A percentile compares a stretch with the other conserved stretches of the same genome.
Evolutionary conservation across 495 filamentous ascomycete species (phyloP).

Genomic region (Hypoxylon intermedium): DNA sequence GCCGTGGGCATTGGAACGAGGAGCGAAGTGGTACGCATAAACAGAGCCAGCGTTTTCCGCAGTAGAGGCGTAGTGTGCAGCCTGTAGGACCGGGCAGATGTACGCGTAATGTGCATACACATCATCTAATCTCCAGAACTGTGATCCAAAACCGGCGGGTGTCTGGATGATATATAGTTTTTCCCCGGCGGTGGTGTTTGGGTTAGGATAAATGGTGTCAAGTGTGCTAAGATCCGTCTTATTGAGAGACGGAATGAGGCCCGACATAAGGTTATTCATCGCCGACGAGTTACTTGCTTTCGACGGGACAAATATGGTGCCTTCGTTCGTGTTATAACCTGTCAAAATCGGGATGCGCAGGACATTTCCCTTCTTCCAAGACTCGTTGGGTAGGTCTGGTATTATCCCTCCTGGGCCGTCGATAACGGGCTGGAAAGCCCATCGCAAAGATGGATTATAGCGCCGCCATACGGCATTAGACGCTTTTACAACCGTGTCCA

Average conservation of each 20-base stretch:
- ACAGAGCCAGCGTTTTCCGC: slow-evolving; percentile 47
- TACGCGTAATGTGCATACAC: slow-evolving; percentile 73
- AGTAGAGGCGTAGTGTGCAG: slow-evolving; percentile 58
- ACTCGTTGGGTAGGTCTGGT: slow-evolving; percentile 61
- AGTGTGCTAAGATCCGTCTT: slow-evolving; percentile 57
- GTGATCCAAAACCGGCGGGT: slow-evolving; percentile 54
- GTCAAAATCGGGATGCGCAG: slow-evolving; percentile 68
- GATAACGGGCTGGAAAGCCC: slow-evolving; percentile 74
- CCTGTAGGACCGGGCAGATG: slow-evolving; percentile 69
- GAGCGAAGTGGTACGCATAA: slow-evolving; percentile 67
- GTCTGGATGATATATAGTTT: slow-evolving; percentile 35
- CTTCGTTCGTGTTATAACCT: slow-evolving; percentile 72
- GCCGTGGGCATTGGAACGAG: slow-evolving; percentile 53
- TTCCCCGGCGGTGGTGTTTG: slow-evolving; percentile 39
- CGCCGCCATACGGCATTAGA: slow-evolving; percentile 59
- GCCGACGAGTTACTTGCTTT: slow-evolving; percentile 51
- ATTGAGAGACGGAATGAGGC: slow-evolving; percentile 61
- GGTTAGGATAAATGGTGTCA: slow-evolving; percentile 65
- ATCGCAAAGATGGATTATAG: slow-evolving; percentile 63
- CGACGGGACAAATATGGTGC: slow-evolving; percentile 63
- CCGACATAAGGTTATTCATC: slow-evolving; percentile 63
- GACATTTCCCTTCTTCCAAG: slow-evolving; percentile 59
- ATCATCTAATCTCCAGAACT: slow-evolving; percentile 67
- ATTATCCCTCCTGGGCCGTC: slow-evolving; percentile 63
- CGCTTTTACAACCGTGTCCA: slow-evolving; percentile 54